Conservation (phyloP, 2,329 filamentous ascomycete genomes). For the Didymella sp. region DNA sequence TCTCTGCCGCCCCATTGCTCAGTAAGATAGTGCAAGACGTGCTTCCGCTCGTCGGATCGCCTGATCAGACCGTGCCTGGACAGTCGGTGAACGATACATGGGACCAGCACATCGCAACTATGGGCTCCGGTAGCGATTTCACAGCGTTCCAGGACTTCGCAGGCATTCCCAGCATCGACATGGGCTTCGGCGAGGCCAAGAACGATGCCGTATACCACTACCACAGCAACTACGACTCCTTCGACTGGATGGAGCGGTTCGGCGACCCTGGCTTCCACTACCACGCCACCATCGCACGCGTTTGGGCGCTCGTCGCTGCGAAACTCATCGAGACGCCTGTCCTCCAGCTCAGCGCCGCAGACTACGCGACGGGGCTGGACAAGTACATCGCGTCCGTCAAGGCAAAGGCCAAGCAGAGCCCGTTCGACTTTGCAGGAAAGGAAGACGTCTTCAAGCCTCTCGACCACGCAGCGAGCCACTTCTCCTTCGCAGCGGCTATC, state of each 20-base stretch:
- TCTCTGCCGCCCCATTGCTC: conserved; percentile 75
- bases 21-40: conserved; percentile 66
- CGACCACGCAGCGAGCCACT: conserved; percentile 57
- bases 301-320: conserved; percentile 56
- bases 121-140: conserved; percentile 61
- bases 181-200: conserved; percentile 52
- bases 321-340: conserved; percentile 57
- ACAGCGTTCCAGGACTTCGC: conserved; percentile 62
- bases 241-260: conserved; percentile 81
- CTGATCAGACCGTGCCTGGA: conserved; percentile 75
- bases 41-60: conserved; percentile 44
- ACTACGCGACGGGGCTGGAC: conserved; percentile 54
- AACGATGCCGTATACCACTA: conserved; percentile 71
- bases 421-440: conserved; percentile 13
- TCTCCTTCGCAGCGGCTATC: conserved; percentile 56
- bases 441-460: conserved; percentile 51
- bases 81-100: conserved; percentile 72
- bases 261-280: conserved; percentile 71
- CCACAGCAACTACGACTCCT: conserved; percentile 84
- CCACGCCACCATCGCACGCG: conserved; percentile 59
- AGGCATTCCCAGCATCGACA: conserved; percentile 57
- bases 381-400: conserved; percentile 55
- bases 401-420: conserved; percentile 34
- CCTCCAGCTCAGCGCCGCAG: conserved; percentile 55
- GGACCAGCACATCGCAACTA: conserved; percentile 63